A percentile compares a stretch with the other conserved stretches of the same genome.
These are phyloP conservation scores for Naganishia sp. DNA, from an alignment of 1,284 basidiomycete genomes.

Conservation along the genomic window DNA sequence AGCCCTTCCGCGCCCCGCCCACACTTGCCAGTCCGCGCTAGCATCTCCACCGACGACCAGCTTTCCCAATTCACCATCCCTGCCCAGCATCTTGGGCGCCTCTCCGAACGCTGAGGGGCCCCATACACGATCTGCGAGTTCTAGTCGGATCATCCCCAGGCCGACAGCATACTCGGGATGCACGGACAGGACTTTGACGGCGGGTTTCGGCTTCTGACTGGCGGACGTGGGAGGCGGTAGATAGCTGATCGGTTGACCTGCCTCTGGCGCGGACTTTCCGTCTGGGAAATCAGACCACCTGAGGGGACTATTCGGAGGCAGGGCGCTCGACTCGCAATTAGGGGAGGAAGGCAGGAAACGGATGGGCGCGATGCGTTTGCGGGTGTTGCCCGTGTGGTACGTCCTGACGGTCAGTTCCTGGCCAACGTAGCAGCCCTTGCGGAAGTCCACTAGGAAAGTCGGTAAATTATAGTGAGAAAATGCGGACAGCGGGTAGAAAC, in stretches of 20 bases:
- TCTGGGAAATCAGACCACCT: conserved; percentile 6
- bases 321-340: conserved; percentile 15
- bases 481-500: no score
- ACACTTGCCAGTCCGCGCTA: conserved; percentile 26
- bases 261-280: conserved; percentile 2
- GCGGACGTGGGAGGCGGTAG: conserved; percentile 36
- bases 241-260: conserved; percentile 30
- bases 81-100: conserved; percentile 3
- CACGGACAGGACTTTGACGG: conserved; percentile 48
- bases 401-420: conserved; percentile 97
- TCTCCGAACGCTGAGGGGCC: conserved; percentile 36
- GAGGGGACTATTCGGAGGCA: not conserved
- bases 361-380: conserved; percentile 88
- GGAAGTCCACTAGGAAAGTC: conserved; percentile 74
- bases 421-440: conserved; percentile 97
- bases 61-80: conserved; percentile 20
- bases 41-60: conserved; percentile 13
- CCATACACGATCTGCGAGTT: conserved; percentile 48
- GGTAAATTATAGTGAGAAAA: not conserved
- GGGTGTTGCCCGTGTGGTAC: conserved; percentile 87
- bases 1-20: conserved; percentile 31
- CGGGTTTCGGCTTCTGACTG: conserved; percentile 45
- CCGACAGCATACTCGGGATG: conserved; percentile 39
- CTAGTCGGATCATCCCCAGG: conserved; percentile 50
- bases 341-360: conserved; percentile 51